A percentile compares a stretch with the other conserved stretches of the same genome.
Evolutionary conservation across 140 eudicot species (phyloP).

Genomic region (Ambrosia hybrid): DNA sequence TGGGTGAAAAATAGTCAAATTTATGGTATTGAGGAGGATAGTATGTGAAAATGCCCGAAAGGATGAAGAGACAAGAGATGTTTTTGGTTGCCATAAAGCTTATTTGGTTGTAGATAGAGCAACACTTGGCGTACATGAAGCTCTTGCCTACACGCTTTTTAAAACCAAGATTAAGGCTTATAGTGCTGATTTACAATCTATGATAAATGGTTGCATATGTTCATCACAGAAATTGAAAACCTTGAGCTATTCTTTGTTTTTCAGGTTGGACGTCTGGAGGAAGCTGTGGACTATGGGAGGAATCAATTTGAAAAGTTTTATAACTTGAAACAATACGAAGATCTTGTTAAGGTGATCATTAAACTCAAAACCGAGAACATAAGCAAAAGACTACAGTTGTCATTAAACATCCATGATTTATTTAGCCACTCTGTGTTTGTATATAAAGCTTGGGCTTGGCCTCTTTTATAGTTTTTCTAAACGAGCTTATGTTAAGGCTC

Average conservation of each 20-base stretch:
- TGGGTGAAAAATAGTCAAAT: background rate
- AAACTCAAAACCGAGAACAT: conserved; percentile 5
- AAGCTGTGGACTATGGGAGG: conserved; percentile 76
- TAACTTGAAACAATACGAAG: conserved; percentile 43
- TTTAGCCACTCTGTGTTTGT: background rate
- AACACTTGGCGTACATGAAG: no score
- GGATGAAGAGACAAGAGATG: background rate
- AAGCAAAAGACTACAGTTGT: background rate
- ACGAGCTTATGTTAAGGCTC: background rate
- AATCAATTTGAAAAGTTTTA: conserved; percentile 54
- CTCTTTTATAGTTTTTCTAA: background rate
- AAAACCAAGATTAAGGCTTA: background rate
- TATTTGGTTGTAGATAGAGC: background rate
- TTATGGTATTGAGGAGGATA: background rate
- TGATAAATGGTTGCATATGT: background rate
- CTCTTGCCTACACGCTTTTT: no score
- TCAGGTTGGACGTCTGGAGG: conserved; percentile 68
- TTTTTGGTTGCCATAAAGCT: background rate
- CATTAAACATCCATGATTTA: background rate
- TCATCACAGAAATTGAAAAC: background rate
- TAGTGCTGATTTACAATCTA: background rate
- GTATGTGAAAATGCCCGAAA: background rate
- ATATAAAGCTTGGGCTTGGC: background rate
- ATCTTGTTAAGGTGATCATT: conserved; percentile 59
- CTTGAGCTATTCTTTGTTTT: background rate